phyloP scores from a whole-genome alignment of 75 land plant genomes.

The Selaginella tamariscina region DNA sequence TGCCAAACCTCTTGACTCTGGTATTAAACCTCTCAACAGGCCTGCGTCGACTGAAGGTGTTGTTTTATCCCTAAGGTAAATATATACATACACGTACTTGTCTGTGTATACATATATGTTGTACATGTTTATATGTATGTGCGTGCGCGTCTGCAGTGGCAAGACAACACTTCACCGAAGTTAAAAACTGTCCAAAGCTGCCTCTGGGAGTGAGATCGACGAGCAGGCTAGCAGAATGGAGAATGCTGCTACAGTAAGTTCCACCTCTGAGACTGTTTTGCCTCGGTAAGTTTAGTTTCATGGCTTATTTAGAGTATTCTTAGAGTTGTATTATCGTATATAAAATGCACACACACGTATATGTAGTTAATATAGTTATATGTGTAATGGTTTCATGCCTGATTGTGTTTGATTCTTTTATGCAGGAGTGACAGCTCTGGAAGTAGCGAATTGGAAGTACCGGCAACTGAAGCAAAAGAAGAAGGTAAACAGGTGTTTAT shows the following conservation, averaged over 20 bases:
- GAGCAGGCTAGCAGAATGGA: constrained; percentile 1
- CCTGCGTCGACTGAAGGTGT: background rate
- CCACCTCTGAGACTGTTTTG: background rate
- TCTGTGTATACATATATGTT: too few species aligned
- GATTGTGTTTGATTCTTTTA: background rate
- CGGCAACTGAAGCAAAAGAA: background rate
- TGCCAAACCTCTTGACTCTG: background rate
- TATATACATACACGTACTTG: too few species aligned
- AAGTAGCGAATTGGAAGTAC: background rate
- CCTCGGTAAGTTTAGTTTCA: background rate
- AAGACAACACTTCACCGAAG: background rate
- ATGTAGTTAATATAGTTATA: background rate
- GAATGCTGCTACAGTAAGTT: background rate
- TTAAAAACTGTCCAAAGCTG: background rate
- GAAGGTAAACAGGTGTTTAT: background rate
- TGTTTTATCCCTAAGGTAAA: background rate
- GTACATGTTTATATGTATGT: too few species aligned
- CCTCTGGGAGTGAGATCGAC: background rate
- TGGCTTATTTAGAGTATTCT: background rate
- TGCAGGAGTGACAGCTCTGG: background rate
- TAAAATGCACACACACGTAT: too few species aligned
- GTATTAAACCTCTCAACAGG: background rate
- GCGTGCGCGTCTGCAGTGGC: background rate
- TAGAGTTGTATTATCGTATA: too few species aligned
- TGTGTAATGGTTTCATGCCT: background rate